Percentiles rank a stretch among this genome's conserved stretches.
Conservation (phyloP, 2,329 filamentous ascomycete genomes). For the Fusarium udum region DNA sequence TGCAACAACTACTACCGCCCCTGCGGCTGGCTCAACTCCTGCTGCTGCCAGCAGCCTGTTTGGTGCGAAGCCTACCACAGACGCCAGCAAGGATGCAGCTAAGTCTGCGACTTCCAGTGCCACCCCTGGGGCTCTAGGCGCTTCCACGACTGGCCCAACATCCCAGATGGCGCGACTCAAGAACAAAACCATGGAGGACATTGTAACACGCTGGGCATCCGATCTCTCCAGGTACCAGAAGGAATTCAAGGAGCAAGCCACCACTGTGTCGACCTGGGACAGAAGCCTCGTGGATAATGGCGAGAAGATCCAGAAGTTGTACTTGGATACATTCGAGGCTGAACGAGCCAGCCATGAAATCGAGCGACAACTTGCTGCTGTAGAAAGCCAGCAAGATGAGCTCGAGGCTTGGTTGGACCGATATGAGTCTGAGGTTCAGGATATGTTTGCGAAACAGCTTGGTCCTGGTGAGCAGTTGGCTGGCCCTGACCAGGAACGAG, state of each 20-base stretch:
- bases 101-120: conserved; percentile 45
- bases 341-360: conserved; percentile 93
- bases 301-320: conserved; percentile 93
- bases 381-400: conserved; percentile 94
- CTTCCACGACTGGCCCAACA: conserved; percentile 81
- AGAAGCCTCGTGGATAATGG: conserved; percentile 91
- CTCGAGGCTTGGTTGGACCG: conserved; percentile 86
- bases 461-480: conserved; percentile 79
- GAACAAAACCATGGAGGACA: conserved; percentile 99
- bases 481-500: conserved; percentile 93
- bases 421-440: conserved; percentile 91
- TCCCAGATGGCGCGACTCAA: conserved; percentile 91
- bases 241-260: conserved; percentile 91
- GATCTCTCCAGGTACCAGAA: conserved; percentile 97
- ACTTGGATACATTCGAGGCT: conserved; percentile 90
- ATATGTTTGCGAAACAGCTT: conserved; percentile 82
- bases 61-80: conserved; percentile 47
- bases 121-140: conserved; percentile 61
- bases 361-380: conserved; percentile 86
- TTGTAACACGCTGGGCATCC: conserved; percentile 95
- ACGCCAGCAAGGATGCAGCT: conserved; percentile 42
- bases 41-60: conserved; percentile 48
- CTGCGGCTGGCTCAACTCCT: conserved; percentile 43
- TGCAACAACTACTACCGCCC: conserved; percentile 39
- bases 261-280: conserved; percentile 90